Percentiles rank a stretch among this genome's conserved stretches.
These are phyloP conservation scores for Phytophthora multivora DNA, from an alignment of 352 stramenopile genomes.

Conservation along the genomic window DNA sequence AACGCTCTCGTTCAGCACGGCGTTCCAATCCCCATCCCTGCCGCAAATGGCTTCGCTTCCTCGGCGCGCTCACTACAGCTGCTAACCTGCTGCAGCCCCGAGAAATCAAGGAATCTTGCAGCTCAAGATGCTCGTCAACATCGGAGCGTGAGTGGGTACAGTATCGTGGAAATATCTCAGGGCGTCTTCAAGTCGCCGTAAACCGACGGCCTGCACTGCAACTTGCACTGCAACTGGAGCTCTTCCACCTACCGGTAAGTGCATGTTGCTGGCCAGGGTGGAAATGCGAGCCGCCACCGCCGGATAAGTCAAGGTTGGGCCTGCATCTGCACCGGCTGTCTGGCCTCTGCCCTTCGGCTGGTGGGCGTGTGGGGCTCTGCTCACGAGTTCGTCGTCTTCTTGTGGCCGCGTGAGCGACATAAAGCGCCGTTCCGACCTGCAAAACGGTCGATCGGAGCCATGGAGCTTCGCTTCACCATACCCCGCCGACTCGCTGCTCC, in stretches of 20 bases:
- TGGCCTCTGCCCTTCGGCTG: constrained; percentile 19
- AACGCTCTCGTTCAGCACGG: neutral
- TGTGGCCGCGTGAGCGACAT: neutral
- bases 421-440: too few relatives aligned
- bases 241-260: too few relatives aligned
- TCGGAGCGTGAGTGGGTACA: neutral
- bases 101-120: neutral
- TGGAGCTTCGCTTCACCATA: constrained; percentile 7
- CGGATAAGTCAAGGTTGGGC: constrained; percentile 4
- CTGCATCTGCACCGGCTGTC: constrained; percentile 9
- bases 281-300: constrained; percentile 1
- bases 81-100: too few relatives aligned
- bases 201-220: neutral
- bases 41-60: constrained; percentile 17
- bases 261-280: neutral
- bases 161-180: constrained; percentile 5
- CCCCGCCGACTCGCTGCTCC: neutral
- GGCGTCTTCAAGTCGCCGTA: constrained; percentile 5
- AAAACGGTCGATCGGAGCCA: neutral
- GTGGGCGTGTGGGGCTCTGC: constrained; percentile 8
- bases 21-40: constrained; percentile 6
- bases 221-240: constrained; percentile 2
- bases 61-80: too few relatives aligned
- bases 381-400: constrained; percentile 16
- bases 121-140: constrained; percentile 1